Conservation (phyloP, 2,329 filamentous ascomycete species). For the Teratosphaeria pseudoeucalypti region DNA sequence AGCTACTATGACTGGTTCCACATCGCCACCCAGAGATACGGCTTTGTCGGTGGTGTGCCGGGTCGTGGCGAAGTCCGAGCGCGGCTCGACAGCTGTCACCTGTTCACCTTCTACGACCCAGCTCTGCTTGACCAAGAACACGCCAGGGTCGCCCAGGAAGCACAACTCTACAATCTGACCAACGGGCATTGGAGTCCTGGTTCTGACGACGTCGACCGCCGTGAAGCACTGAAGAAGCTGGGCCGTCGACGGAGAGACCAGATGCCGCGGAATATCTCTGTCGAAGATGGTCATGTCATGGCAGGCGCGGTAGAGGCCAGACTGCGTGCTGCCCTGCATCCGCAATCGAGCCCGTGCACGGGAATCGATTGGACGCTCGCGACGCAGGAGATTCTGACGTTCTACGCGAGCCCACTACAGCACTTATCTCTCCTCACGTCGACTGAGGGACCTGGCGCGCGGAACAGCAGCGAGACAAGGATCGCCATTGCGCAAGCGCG, state of each 20-base stretch:
- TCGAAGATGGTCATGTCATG: conserved; percentile 16
- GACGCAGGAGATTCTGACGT: conserved; percentile 34
- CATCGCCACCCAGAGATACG: conserved; percentile 8
- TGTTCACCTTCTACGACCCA: conserved; percentile 38
- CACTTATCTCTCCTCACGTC: conserved; percentile 13
- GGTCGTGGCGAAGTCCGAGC: conserved; percentile 36
- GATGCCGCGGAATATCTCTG: conserved; percentile 11
- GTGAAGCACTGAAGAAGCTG: conserved; percentile 24
- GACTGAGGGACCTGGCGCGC: neutral
- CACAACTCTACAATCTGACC: conserved; percentile 32
- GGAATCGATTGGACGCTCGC: conserved; percentile 37
- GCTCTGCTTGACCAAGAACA: conserved; percentile 23
- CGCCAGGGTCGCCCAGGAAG: conserved; percentile 27
- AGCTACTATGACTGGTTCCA: conserved; percentile 11
- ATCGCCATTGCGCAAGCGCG: conserved; percentile 12
- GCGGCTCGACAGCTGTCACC: conserved; percentile 31
- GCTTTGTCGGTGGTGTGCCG: conserved; percentile 30
- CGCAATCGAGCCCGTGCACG: conserved; percentile 5
- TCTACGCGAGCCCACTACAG: conserved; percentile 27
- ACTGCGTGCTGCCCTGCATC: conserved; percentile 8
- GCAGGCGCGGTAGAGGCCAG: conserved; percentile 9
- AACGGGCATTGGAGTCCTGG: conserved; percentile 31
- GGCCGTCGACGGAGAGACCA: conserved; percentile 13
- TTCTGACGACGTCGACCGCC: conserved; percentile 14
- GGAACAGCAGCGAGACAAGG: conserved; percentile 6